These are phyloP conservation scores for Boletus tylopilopsis DNA, from an alignment of 768 basidiomycete species.

Conservation along the genomic window DNA sequence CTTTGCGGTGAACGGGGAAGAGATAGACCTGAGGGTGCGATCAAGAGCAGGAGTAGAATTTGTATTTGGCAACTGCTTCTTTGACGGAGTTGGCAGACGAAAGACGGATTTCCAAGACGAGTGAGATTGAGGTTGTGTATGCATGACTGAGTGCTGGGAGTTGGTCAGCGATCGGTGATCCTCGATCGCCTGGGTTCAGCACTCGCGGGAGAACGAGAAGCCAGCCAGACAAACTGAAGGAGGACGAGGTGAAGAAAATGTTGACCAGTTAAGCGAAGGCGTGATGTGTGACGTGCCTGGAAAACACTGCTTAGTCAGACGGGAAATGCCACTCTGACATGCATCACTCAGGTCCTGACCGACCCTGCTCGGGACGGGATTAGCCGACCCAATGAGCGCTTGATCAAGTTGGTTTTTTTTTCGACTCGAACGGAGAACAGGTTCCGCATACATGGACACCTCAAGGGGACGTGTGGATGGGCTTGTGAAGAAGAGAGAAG, in stretches of 20 bases:
- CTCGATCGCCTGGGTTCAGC: constrained; percentile 14
- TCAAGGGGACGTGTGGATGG: no score
- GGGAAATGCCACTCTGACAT: constrained; percentile 24
- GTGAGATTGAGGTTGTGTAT: constrained; percentile 23
- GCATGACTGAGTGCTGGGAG: constrained; percentile 20
- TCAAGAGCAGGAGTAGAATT: constrained; percentile 47
- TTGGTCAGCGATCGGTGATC: constrained; percentile 26
- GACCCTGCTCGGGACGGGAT: no score
- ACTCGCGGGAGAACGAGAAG: constrained; percentile 11
- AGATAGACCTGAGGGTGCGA: constrained; percentile 31
- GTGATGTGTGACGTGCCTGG: constrained; percentile 8
- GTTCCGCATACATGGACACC: no score
- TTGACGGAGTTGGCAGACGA: constrained; percentile 64
- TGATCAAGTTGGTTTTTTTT: no score
- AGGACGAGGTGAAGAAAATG: constrained; percentile 16
- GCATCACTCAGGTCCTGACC: no score
- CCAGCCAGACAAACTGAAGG: background rate
- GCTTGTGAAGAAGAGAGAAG: no score
- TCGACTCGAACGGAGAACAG: no score
- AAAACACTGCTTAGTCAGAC: constrained; percentile 31
- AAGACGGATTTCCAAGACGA: constrained; percentile 70
- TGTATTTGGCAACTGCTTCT: constrained; percentile 41
- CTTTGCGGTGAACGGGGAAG: constrained; percentile 26
- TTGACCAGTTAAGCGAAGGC: constrained; percentile 15
- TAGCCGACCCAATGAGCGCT: no score